Evolutionary conservation across 768 basidiomycete species (phyloP), one percentile per base, ranked within the genome.

Genomic region (Boletus reticuloceps): DNA sequence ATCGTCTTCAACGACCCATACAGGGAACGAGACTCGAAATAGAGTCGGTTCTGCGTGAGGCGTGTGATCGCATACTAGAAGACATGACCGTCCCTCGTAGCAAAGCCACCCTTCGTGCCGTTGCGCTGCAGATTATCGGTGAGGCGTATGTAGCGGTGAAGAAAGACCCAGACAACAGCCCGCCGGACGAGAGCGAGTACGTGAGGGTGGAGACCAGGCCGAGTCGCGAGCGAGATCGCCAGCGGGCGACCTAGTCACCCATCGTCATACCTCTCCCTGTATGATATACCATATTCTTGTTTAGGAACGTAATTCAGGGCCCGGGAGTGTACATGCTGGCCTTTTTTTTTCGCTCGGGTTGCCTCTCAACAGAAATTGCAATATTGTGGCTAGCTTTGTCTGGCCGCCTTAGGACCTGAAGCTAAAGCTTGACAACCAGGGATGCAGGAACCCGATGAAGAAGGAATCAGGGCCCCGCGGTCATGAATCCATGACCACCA

Each of bases 1-100:
- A 2, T 11, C 19, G 12, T 49, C 12, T 25, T 44, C 22, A 36
- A 17, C 8, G 0, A 1, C 19, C 25, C 14, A 12, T 12, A 39
- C 63, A 93, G 90, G 93, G 93, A 6, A 85, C 93, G 17, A 95
- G 94, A 69, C 85, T 96, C 27, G 93, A 96, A 68, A 81, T 95
- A 51, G 92, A 96, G 67, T 91, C 91, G 6, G 83, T 96, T 39
- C 73, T 96, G 7, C 85, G 93, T 16, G 93, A 95, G 69, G 89
- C 88, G 1, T 95, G 93, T 66, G 93, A 95, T 59, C 81, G 85
- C 22, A 77, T 95, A 17, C 77, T 95, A 6, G 78, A 79, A 43
- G 85, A 89, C 51, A 71, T 82, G 0, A 63, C 68, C 8, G 67
- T 88, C 44, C 54, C 81, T 1, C 76, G 79, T 0, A 58, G 79